Evolutionary conservation across 2,329 filamentous ascomycete genomes (phyloP), one percentile per base, ranked within the genome.

Genomic region (Sporothrix curviconia): DNA sequence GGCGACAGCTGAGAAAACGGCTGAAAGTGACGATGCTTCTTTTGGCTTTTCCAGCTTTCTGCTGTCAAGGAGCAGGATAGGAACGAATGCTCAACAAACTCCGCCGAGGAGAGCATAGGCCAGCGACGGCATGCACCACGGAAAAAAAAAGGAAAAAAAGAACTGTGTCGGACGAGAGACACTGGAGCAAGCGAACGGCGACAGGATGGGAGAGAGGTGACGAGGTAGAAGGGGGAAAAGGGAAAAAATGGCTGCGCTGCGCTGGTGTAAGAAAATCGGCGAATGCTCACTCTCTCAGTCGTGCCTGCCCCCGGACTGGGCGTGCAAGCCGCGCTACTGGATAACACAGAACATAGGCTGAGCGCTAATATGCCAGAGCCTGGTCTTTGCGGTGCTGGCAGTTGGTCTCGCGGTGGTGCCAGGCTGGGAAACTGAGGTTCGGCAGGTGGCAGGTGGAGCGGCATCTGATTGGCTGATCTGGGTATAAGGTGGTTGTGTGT

Each of bases 261-360:
- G 25, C 15, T n/a, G n/a, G 36, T 42, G 30, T 50, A 37, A 37
- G 47, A 52, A 59, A 59, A 40, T 40, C 57, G 57, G 39, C 52
- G 37, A 34, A 40, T 58, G 50, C 44, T 51, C 36, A 39, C 37
- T 30, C 28, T 25, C n/a, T n/a, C n/a, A n/a, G n/a, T 42, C 30
- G 50, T 43, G 24, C 50, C 50, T 53, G 37, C 50, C 32, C 47
- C 37, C 28, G n/a, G n/a, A 14, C 12, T 14, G 17, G 14, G 7
- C 22, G 30, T 22, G 28, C 19, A 24, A 53, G 25, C 4, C 46
- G 30, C 46, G 46, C 12, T 34, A 34, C 25, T 22, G n/a, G 7
- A 9, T 44, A 40, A 40, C n/a, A 37, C 47, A 50, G 30, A 25
- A 8, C 19, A 17, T 22, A 12, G n/a, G 32, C 17, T 22, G 14